Evolutionary conservation across 2,329 filamentous ascomycete genomes (phyloP).

Genomic region (Zymoseptoria brevis): DNA sequence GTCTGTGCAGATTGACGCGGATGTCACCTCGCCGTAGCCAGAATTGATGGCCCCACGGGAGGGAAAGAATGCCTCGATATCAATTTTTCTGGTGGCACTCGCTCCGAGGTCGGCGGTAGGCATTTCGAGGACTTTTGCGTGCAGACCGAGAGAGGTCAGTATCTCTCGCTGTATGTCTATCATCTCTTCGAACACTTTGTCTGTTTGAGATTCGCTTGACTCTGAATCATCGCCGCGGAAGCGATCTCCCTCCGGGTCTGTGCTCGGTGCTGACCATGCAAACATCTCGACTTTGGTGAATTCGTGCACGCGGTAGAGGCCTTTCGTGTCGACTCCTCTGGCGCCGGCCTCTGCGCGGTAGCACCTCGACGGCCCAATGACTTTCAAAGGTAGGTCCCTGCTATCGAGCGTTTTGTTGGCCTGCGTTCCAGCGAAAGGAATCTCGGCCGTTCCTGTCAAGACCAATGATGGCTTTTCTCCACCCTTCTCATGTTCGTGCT

Average conservation of each 20-base stretch:
- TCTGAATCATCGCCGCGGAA: conserved; percentile 21
- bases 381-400: conserved; percentile 62
- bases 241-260: conserved; percentile 16
- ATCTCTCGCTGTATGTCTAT: conserved; percentile 81
- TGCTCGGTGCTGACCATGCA: conserved; percentile 59
- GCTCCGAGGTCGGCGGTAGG: conserved; percentile 81
- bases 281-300: conserved; percentile 99
- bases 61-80: conserved; percentile 93
- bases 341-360: conserved; percentile 93
- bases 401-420: conserved; percentile 62
- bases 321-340: conserved; percentile 82
- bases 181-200: conserved; percentile 72
- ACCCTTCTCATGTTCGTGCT: conserved; percentile 54
- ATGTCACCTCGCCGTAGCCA: conserved; percentile 92
- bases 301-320: conserved; percentile 92
- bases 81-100: conserved; percentile 75
- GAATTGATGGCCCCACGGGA: conserved; percentile 57
- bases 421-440: conserved; percentile 85
- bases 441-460: conserved; percentile 86
- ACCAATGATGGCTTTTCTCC: conserved; percentile 60
- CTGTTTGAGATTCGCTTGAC: conserved; percentile 32
- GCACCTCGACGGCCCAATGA: conserved; percentile 80
- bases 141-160: conserved; percentile 64
- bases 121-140: conserved; percentile 90
- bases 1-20: conserved; percentile 83